Base-by-base conservation (phyloP, 1,139 yeast species). In the Hanseniaspora uvarum region DNA sequence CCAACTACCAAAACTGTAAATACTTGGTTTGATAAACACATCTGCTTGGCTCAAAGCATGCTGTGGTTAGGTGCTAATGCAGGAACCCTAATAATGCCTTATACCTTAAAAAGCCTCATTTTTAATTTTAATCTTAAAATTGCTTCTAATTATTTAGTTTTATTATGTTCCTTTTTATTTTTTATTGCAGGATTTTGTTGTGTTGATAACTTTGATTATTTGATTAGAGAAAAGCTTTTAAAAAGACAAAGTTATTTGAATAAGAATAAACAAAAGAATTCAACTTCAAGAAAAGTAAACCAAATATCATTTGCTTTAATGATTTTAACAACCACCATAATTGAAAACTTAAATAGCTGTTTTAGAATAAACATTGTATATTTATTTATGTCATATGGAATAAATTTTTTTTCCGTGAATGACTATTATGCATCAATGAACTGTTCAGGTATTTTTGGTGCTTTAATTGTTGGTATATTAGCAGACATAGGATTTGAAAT, bases 31-130 rank as follows among this genome's bases (percentile, higher is more conserved):
- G 65, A 68, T 55, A 68, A 67, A 48, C 73, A 73, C 55, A 68
- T 83, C 53, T 84, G 81, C 0, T 65, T 71, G 34, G 81, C 80
- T 4, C 72, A 77, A 21, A 81, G 83, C 0, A 57, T 78, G 0
- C 80, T 83, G 1, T 77, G 83, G 0, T 70, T 76, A 61, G 86
- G 85, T n/a, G 85, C 85, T 0, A 75, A 81, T 16, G 68, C 79
- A 10, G 86, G 86, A 14, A 85, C 85, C 31, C 69, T 79, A 34
- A 63, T 75, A 14, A 77, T 81, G 64, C 85, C 87, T 0, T 69
- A 79, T 52, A 72, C 80, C 70, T 71, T 81, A 58, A 31, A 16
- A 33, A 5, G 23, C 16, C 12, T 44, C 18, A 81, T 78, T 60
- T 64, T 65, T 3, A 70, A 71, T 49, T 73, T 77, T 40, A 86